phyloP scores from a whole-genome alignment of 306 rosid genomes.

The Trifolium pratense region DNA sequence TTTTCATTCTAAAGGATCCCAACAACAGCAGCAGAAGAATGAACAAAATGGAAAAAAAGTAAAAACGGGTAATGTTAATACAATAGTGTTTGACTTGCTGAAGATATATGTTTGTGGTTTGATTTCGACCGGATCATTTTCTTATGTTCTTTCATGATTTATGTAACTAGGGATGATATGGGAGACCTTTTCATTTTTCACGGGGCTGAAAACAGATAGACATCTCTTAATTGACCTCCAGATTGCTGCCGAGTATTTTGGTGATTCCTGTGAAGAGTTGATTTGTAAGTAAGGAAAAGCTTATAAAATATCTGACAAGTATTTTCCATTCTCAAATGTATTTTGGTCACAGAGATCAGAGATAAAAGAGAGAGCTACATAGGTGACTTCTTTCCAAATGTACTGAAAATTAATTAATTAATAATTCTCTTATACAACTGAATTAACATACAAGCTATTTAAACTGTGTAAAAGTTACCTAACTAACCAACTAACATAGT shows the following conservation, averaged over 20 bases:
- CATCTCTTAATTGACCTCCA: neutral
- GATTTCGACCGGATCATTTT: neutral
- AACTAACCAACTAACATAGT: no score
- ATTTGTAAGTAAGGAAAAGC: neutral
- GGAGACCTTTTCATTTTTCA: neutral
- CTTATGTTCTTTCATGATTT: slow-evolving; percentile 4
- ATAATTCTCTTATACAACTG: neutral
- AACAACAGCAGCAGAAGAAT: no score
- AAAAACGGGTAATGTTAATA: no score
- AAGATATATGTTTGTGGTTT: no score
- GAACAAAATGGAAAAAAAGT: no score
- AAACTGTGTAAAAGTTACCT: no score
- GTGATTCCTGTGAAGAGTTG: neutral
- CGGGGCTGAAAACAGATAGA: neutral
- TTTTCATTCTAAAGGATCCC: no score
- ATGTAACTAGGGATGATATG: neutral
- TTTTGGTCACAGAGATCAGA: neutral
- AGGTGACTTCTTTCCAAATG: neutral
- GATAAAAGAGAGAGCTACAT: neutral
- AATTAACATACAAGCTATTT: neutral
- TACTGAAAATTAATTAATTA: neutral
- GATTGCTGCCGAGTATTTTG: neutral
- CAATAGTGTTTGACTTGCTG: no score
- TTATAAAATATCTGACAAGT: neutral
- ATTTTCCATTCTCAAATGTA: neutral